These are phyloP conservation scores for Lachnellula subtilissima DNA, from an alignment of 2,329 filamentous ascomycete genomes.

Conservation along the genomic window DNA sequence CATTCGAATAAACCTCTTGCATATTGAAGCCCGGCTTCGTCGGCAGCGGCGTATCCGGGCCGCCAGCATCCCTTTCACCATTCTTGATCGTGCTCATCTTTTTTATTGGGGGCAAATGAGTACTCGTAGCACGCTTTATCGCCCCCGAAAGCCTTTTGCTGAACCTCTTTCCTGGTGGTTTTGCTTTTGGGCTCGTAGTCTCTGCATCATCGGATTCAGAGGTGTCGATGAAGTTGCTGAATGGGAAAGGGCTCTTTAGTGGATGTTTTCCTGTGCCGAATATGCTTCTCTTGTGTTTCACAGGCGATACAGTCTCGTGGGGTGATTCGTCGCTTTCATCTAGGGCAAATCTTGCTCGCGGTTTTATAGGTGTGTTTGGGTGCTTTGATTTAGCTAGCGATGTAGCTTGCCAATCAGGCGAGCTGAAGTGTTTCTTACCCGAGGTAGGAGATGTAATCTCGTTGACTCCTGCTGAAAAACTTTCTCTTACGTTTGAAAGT, in stretches of 20 bases:
- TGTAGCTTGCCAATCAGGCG: not conserved
- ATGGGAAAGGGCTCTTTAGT: slow-evolving; percentile 19
- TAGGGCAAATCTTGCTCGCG: not conserved
- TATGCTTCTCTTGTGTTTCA: slow-evolving; percentile 1
- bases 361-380: not conserved
- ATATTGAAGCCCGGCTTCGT: slow-evolving; percentile 14
- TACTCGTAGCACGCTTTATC: slow-evolving; percentile 11
- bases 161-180: not conserved
- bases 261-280: slow-evolving; percentile 16
- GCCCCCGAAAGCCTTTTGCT: slow-evolving; percentile 11
- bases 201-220: not conserved
- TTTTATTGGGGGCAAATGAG: not conserved
- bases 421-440: not conserved
- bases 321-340: not conserved
- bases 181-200: not conserved
- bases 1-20: slow-evolving; percentile 16
- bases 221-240: not conserved
- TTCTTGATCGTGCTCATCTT: slow-evolving; percentile 10
- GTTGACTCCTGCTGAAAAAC: slow-evolving; percentile 1
- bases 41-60: slow-evolving; percentile 19
- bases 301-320: not conserved
- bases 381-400: not conserved
- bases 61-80: slow-evolving; percentile 8
- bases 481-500: not conserved
- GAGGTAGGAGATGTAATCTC: not conserved